These are phyloP conservation scores for Verticillium longisporum DNA, from an alignment of 2,329 filamentous ascomycete species.

Conservation along the genomic window DNA sequence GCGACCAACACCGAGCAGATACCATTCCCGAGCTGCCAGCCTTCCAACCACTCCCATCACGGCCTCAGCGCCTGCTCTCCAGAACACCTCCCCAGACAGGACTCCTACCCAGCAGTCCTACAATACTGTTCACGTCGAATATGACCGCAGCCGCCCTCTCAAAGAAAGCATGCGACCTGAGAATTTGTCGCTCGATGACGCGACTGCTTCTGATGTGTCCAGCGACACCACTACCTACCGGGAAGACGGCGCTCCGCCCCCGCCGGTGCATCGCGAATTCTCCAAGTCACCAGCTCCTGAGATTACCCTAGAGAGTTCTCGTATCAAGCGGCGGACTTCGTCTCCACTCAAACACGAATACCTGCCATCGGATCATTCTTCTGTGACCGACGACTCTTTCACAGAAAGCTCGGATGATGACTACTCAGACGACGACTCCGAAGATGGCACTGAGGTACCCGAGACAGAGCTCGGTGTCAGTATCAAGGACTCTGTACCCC, in stretches of 20 bases:
- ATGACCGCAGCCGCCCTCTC: conserved; percentile 20
- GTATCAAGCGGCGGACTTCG: conserved; percentile 66
- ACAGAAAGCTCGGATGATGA: conserved; percentile 49
- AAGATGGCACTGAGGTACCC: conserved; percentile 54
- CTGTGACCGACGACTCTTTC: conserved; percentile 53
- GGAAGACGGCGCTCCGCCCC: conserved; percentile 49
- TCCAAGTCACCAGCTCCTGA: conserved; percentile 35
- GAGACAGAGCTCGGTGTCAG: conserved; percentile 53
- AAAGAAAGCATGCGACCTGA: conserved; percentile 31
- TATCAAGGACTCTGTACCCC: conserved; percentile 33
- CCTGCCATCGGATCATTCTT: conserved; percentile 68
- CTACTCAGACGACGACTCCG: conserved; percentile 45
- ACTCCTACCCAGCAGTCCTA: conserved; percentile 30
- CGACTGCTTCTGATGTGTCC: not conserved
- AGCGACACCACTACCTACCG: conserved; percentile 19
- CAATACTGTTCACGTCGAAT: conserved; percentile 13
- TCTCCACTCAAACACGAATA: conserved; percentile 98
- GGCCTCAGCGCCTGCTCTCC: conserved; percentile 4
- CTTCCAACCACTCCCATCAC: conserved; percentile 14
- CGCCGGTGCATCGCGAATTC: conserved; percentile 44
- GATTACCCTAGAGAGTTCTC: conserved; percentile 36
- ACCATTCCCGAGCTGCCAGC: conserved; percentile 20
- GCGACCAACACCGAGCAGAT: conserved; percentile 25
- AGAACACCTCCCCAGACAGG: conserved; percentile 22
- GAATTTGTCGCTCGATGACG: conserved; percentile 18